Conservation (phyloP, 371 early-diverging fungal genomes). For the Mucor plumbeus region DNA sequence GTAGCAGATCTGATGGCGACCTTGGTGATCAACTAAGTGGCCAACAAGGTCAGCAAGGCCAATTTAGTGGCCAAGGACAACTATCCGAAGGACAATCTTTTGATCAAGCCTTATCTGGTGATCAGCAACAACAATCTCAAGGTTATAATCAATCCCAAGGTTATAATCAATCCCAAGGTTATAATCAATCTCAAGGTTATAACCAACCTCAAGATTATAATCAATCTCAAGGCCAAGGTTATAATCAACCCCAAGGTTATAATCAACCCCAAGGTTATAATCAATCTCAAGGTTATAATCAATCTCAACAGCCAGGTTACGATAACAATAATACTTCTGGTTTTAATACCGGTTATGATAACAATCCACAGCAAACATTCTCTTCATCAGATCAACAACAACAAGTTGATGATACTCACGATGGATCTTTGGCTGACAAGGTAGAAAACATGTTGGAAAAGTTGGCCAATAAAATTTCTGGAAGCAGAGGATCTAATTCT, state of each 20-base stretch:
- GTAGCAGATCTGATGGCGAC: neutral
- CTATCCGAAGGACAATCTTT: neutral
- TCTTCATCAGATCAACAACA: conserved; percentile 6
- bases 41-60: neutral
- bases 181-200: neutral
- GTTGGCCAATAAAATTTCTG: conserved; percentile 17
- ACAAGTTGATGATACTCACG: conserved; percentile 11
- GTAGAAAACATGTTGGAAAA: conserved; percentile 22
- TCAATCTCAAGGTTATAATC: conserved; percentile 2
- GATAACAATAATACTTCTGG: neutral
- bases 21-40: neutral
- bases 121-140: neutral
- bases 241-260: conserved; percentile 1
- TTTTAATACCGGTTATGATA: neutral
- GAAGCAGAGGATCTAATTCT: neutral
- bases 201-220: neutral
- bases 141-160: neutral
- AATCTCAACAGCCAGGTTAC: neutral
- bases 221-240: conserved; percentile 5
- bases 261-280: conserved; percentile 1
- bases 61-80: neutral
- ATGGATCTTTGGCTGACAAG: conserved; percentile 35
- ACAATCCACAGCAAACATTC: neutral
- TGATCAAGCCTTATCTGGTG: conserved; percentile 4
- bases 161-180: conserved; percentile 1